Base-by-base conservation (phyloP, 2,329 filamentous ascomycete genomes). In the Aurifilum marmelostoma region DNA sequence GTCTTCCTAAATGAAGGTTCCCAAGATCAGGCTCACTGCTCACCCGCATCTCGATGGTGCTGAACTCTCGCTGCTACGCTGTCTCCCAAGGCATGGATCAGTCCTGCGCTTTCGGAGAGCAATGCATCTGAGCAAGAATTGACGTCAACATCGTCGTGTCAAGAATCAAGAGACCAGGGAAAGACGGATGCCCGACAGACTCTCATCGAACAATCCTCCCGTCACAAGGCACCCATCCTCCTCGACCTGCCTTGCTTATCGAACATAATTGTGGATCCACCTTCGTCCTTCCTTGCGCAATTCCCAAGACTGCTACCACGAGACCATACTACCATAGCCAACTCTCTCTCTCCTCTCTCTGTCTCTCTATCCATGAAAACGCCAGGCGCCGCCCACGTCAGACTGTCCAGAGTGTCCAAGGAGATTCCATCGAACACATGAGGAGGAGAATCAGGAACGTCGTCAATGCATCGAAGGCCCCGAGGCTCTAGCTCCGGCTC, bases 401-500 rank as follows among this genome's bases (percentile, higher is more conserved):
- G 18, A 27, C 34, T n/a, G 59, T 18, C 34, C 59, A 62, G 37
- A 27, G 34, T 29, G 59, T 41, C n/a, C 34, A 24, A 32, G 52
- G 64, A 63, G 52, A 32, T n/a, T 32, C 21, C 37, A 27, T 21
- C 62, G 56, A 63, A 47, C 56, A 65, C 67, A 65, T 69, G 69
- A 69, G 37, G 67, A 67, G 43, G 61, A 66, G 37, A 12, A 62
- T 29, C 63, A 65, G 32, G 37, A 66, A 67, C 66, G 47, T 68
- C 68, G 66, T 71, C 67, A 61, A 77, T 77, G 76, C 74, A 72
- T 72, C 69, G 71, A 66, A 69, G 72, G 69, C 54, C 56, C 54
- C 69, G 71, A 68, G 70, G 73, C 76, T 74, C 75, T 65, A 73
- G 75, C 76, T 73, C 73, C 74, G 76, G 76, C 75, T 74, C 71